These are phyloP conservation scores for Jamesozyma lodderae DNA, from an alignment of 805 yeast genomes.

Conservation along the genomic window DNA sequence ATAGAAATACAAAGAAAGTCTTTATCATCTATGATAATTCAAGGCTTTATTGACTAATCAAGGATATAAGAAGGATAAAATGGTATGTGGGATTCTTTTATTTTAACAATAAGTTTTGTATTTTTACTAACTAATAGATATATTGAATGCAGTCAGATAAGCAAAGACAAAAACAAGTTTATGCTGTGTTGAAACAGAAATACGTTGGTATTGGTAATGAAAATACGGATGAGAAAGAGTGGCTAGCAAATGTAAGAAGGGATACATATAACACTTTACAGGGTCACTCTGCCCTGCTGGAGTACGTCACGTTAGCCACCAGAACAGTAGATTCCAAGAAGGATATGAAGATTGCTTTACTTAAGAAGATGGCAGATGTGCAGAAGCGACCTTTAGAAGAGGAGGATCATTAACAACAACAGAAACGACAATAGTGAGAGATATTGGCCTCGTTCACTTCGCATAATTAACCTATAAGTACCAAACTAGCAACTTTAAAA, in stretches of 20 bases:
- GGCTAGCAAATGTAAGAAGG: conserved; percentile 43
- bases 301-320: conserved; percentile 24
- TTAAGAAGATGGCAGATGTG: conserved; percentile 20
- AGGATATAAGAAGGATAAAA: no score
- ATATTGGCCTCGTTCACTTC: no score
- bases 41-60: no score
- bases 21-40: no score
- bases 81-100: no score
- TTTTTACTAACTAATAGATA: no score
- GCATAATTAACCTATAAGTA: no score
- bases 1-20: no score
- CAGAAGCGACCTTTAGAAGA: conserved; percentile 4
- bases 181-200: conserved; percentile 47
- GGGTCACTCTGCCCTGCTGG: conserved; percentile 25
- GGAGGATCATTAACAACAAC: not conserved
- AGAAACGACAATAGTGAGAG: no score
- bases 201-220: conserved; percentile 72
- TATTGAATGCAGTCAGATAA: conserved; percentile 61
- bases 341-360: conserved; percentile 19
- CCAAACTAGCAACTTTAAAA: no score
- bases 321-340: conserved; percentile 11
- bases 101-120: no score
- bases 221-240: conserved; percentile 60
- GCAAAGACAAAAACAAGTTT: conserved; percentile 49
- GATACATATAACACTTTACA: conserved; percentile 25